Conservation (phyloP, 495 filamentous ascomycete species). For the Penicillium simplicissimum region DNA sequence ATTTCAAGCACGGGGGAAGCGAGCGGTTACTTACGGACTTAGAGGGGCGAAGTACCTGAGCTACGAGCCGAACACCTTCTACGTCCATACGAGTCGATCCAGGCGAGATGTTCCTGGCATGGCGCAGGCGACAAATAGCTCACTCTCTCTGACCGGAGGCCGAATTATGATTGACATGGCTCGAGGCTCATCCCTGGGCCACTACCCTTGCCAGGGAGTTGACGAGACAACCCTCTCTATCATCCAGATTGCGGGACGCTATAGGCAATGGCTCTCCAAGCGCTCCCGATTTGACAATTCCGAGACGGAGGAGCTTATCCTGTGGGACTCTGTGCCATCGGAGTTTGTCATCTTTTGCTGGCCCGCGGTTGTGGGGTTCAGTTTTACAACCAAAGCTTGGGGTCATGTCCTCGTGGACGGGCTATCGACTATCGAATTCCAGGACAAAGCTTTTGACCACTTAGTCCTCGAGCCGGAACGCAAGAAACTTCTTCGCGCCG, state of each 20-base stretch:
- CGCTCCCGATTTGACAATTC: neutral
- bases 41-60: neutral
- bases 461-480: neutral
- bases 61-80: neutral
- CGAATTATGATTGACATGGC: neutral
- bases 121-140: neutral
- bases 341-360: conserved; percentile 2
- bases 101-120: neutral
- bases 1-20: neutral
- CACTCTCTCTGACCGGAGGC: neutral
- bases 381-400: neutral
- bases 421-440: neutral
- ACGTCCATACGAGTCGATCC: neutral
- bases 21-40: neutral
- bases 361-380: neutral
- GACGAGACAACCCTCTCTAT: neutral
- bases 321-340: neutral
- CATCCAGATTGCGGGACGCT: neutral
- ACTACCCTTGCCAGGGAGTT: neutral
- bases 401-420: neutral
- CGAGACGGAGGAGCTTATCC: neutral
- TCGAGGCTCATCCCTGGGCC: neutral
- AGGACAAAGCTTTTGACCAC: neutral
- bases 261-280: neutral
- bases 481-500: neutral